Percentiles rank a stretch among this genome's conserved stretches.
Conservation (phyloP, 2,329 filamentous ascomycete genomes). For the Huntiella moniliformis region DNA sequence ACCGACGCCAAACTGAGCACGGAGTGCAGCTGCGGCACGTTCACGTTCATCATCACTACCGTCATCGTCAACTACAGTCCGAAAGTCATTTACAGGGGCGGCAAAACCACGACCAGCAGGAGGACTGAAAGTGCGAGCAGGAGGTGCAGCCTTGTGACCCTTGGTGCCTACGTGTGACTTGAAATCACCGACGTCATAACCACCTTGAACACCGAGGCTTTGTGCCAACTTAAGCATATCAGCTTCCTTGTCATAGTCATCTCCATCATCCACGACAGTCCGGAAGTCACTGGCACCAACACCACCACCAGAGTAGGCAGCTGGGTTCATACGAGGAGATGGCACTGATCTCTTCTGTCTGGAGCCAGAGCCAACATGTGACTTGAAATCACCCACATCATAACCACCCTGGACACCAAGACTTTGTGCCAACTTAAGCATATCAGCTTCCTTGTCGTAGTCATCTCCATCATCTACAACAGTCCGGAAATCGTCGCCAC, state of each 20-base stretch:
- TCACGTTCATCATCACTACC: not conserved
- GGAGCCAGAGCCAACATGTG: not conserved
- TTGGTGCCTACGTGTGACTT: not conserved
- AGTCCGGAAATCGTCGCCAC: slow-evolving; percentile 2
- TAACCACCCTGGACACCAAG: not conserved
- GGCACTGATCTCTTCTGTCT: not conserved
- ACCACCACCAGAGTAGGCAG: not conserved
- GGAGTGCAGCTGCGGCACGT: not conserved
- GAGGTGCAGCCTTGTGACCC: too few species aligned
- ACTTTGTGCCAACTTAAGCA: not conserved
- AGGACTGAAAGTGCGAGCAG: too few species aligned
- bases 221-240: not conserved
- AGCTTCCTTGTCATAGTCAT: not conserved
- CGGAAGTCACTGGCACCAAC: not conserved
- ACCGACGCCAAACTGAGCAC: not conserved
- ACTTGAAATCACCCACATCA: not conserved
- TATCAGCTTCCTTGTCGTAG: not conserved
- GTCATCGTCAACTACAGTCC: not conserved
- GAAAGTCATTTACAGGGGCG: not conserved
- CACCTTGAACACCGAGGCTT: not conserved
- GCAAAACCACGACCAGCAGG: not conserved
- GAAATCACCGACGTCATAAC: not conserved
- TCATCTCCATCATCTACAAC: not conserved
- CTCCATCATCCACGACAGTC: not conserved
- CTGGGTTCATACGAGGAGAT: not conserved